phyloP scores from a whole-genome alignment of 306 rosid genomes.

The Astragalus membranaceus region DNA sequence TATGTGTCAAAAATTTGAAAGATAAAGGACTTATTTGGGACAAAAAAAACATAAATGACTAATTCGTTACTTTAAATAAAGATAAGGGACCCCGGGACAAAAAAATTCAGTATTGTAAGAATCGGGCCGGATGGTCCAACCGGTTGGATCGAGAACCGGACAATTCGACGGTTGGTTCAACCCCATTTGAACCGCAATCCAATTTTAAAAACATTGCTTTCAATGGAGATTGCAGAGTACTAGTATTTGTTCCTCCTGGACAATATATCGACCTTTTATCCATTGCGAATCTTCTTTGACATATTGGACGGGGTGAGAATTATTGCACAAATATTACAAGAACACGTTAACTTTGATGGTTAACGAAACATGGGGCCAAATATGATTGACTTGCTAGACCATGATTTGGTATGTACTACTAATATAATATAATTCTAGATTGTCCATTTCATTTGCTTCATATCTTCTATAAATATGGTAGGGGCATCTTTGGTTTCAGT shows the following conservation, averaged over 20 bases:
- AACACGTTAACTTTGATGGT: constrained; percentile 22
- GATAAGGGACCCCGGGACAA: no score
- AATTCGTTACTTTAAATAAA: no score
- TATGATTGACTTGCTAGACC: constrained; percentile 12
- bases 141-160: no score
- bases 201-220: no score
- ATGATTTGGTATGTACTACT: neutral
- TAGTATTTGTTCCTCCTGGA: neutral
- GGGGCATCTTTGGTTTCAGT: constrained; percentile 55
- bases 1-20: no score
- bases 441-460: constrained; percentile 4
- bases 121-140: no score
- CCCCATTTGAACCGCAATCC: no score
- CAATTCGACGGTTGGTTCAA: no score
- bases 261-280: neutral
- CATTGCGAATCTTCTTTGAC: constrained; percentile 18
- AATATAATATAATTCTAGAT: neutral
- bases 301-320: constrained; percentile 11
- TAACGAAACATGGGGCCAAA: constrained; percentile 30
- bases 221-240: neutral
- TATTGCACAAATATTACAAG: constrained; percentile 5
- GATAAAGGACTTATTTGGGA: no score
- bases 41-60: no score
- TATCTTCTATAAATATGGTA: neutral
- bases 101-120: no score